Evolutionary conservation across 73 alveolate genomes (phyloP).

Genomic region (Blepharisma japonicum): DNA sequence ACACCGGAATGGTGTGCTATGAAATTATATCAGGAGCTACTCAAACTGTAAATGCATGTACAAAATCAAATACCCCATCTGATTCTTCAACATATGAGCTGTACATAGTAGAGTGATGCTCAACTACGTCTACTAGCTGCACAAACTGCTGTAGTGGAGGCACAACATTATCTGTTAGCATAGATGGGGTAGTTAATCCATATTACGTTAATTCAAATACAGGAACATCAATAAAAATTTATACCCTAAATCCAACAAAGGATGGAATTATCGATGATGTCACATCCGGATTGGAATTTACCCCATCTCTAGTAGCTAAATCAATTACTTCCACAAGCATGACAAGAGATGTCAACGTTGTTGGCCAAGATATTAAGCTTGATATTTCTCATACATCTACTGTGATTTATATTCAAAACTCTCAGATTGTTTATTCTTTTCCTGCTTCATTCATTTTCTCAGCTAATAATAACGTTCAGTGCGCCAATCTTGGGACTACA

Average conservation of each 20-base stretch:
- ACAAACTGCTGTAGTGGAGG: not conserved
- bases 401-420: not conserved
- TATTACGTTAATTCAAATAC: not conserved
- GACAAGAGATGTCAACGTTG: not conserved
- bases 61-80: not conserved
- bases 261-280: not conserved
- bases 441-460: not conserved
- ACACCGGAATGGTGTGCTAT: not conserved
- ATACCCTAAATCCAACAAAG: not conserved
- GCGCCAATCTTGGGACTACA: no score
- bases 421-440: not conserved
- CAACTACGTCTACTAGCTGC: conserved; percentile 11
- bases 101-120: not conserved
- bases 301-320: not conserved
- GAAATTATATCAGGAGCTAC: not conserved
- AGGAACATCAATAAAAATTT: not conserved
- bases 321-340: not conserved
- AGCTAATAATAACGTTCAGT: no score
- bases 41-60: not conserved
- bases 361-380: not conserved
- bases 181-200: not conserved
- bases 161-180: not conserved
- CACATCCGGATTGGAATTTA: not conserved
- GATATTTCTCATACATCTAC: not conserved
- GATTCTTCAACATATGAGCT: not conserved